Conservation (phyloP, 345 rosid genomes). For the Arabis hirsuta region DNA sequence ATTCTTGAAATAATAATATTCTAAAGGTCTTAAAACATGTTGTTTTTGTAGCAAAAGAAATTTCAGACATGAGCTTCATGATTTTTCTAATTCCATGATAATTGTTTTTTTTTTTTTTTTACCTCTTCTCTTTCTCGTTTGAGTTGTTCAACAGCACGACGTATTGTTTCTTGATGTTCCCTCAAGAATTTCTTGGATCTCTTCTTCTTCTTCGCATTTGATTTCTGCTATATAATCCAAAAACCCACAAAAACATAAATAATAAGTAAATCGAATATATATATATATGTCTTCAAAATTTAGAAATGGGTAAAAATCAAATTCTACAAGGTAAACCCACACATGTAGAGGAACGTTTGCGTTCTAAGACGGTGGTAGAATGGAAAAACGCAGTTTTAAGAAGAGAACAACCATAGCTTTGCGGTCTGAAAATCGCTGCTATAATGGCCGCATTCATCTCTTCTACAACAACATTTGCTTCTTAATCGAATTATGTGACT, state of each 20-base stretch:
- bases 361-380: conserved; percentile 67
- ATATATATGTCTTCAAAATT: neutral
- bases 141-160: conserved; percentile 39
- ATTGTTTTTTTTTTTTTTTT: neutral
- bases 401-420: conserved; percentile 25
- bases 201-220: conserved; percentile 38
- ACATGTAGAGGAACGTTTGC: conserved; percentile 44
- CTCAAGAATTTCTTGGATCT: conserved; percentile 47
- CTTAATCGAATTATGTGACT: neutral
- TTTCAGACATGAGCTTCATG: neutral
- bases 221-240: conserved; percentile 11
- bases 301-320: conserved; percentile 1
- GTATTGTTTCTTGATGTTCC: conserved; percentile 49
- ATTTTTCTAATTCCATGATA: conserved; percentile 1
- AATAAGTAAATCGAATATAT: no score
- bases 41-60: conserved; percentile 42
- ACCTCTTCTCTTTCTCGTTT: conserved; percentile 38
- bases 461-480: conserved; percentile 22
- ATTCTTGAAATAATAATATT: conserved; percentile 34
- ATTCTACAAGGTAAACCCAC: conserved; percentile 24
- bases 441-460: conserved; percentile 47
- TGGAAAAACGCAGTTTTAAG: conserved; percentile 53
- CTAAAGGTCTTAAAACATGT: conserved; percentile 37
- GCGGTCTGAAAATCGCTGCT: conserved; percentile 48
- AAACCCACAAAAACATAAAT: neutral